Evolutionary conservation across 2,329 filamentous ascomycete species (phyloP).

Genomic region (Fusarium sp.): DNA sequence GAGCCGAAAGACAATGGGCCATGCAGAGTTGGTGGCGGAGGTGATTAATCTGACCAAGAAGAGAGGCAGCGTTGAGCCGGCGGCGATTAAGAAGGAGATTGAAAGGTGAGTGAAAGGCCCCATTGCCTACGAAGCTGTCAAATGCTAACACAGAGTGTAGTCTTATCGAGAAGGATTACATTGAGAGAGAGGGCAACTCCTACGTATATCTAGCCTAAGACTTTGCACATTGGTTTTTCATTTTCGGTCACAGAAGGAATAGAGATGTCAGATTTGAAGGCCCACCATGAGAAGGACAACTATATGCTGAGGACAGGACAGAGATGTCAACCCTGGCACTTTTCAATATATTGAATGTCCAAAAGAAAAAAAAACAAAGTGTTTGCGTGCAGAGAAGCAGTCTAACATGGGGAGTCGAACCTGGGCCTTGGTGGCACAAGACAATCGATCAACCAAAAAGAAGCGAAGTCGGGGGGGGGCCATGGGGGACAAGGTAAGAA

Average conservation of each 20-base stretch:
- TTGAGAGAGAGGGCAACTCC: constrained; percentile 82
- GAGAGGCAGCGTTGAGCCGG: constrained; percentile 86
- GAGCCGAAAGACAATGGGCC: constrained; percentile 87
- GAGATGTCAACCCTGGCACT: background rate
- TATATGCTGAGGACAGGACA: background rate
- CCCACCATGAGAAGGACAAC: background rate
- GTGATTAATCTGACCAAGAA: constrained; percentile 92
- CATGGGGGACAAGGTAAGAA: constrained; percentile 37
- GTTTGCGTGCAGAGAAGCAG: background rate
- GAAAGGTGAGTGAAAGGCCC: constrained; percentile 78
- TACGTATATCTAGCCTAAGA: constrained; percentile 80
- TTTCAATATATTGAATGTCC: constrained; percentile 5
- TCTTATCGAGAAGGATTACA: constrained; percentile 93
- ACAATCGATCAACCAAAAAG: constrained; percentile 6
- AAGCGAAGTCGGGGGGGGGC: constrained; percentile 32
- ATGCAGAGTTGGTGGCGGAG: constrained; percentile 90
- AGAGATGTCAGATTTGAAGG: background rate
- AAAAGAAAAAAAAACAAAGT: background rate
- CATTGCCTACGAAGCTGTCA: background rate
- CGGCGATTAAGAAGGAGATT: constrained; percentile 96
- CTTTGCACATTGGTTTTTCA: background rate
- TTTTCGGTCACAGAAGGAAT: background rate
- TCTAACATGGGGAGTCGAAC: constrained; percentile 26
- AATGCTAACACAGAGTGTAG: constrained; percentile 59
- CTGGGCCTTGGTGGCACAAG: background rate